Percentiles rank a stretch among this genome's conserved stretches.
Conservation (phyloP, 108 stramenopile genomes). For the Stephanodiscus triporus region DNA sequence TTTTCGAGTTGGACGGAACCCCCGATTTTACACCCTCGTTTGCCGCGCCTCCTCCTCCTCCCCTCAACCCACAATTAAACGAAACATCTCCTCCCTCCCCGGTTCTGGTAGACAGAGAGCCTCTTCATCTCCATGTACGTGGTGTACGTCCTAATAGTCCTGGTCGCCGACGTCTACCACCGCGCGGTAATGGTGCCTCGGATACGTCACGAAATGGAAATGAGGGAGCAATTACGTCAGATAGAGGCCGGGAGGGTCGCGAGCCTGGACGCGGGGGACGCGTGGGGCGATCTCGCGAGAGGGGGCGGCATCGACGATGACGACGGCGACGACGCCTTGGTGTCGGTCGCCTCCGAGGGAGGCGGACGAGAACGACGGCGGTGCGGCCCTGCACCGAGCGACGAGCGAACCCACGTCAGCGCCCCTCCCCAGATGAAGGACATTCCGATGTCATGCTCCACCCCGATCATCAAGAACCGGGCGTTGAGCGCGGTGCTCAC, state of each 20-base stretch:
- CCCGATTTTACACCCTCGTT: background rate
- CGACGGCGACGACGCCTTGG: background rate
- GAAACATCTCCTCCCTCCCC: too few species aligned
- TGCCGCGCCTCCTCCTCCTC: background rate
- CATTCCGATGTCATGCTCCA: background rate
- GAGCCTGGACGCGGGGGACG: conserved; percentile 36
- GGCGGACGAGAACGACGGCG: background rate
- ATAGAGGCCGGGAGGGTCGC: conserved; percentile 40
- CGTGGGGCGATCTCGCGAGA: conserved; percentile 24
- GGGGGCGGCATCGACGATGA: background rate
- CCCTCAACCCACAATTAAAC: background rate
- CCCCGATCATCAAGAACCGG: conserved; percentile 18
- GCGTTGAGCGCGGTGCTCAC: conserved; percentile 59
- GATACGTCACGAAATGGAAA: conserved; percentile 33
- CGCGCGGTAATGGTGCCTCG: conserved; percentile 83
- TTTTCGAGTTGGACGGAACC: background rate
- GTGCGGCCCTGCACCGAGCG: too few species aligned
- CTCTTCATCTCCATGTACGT: conserved; percentile 62
- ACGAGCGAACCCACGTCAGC: conserved; percentile 16
- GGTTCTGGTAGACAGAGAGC: conserved; percentile 13
- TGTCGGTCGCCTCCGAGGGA: background rate
- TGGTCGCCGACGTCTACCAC: conserved; percentile 88
- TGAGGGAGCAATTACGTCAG: conserved; percentile 50
- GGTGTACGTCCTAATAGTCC: conserved; percentile 72
- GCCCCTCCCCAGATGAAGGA: conserved; percentile 25